These are phyloP conservation scores for Termitomyces sp. DNA, from an alignment of 768 basidiomycete species.

Conservation along the genomic window DNA sequence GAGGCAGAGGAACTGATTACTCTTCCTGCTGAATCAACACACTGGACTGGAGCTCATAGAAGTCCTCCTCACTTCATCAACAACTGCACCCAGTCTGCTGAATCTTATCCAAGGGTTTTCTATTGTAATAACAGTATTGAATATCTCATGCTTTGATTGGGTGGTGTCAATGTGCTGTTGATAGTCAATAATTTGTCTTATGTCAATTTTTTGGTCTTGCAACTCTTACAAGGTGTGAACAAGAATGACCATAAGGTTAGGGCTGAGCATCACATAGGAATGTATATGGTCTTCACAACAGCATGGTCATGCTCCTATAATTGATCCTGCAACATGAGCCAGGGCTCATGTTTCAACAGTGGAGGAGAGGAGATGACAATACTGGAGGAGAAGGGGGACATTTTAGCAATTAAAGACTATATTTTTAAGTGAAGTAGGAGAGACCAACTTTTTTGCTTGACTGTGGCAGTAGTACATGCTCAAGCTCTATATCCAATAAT, in stretches of 20 bases:
- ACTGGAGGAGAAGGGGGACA: not conserved
- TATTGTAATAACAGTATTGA: conserved; percentile 34
- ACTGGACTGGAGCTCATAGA: not conserved
- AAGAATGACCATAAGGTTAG: too few species aligned
- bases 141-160: conserved; percentile 22
- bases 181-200: too few species aligned
- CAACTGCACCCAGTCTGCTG: conserved; percentile 8
- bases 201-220: too few species aligned
- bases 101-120: conserved; percentile 14
- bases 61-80: not conserved
- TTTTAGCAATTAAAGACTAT: not conserved
- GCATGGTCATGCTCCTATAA: not conserved
- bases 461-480: not conserved
- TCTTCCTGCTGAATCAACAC: not conserved
- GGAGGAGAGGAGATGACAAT: too few species aligned
- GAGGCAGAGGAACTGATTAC: conserved; percentile 23
- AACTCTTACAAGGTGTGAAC: too few species aligned
- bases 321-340: not conserved
- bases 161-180: too few species aligned
- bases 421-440: not conserved
- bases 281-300: too few species aligned
- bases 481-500: not conserved
- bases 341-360: too few species aligned
- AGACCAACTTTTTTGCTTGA: too few species aligned
- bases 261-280: too few species aligned